A percentile compares a stretch with the other conserved stretches of the same genome.
These are phyloP conservation scores for Populus trichocarpa DNA, from an alignment of 441 rosid genomes.

Conservation along the genomic window DNA sequence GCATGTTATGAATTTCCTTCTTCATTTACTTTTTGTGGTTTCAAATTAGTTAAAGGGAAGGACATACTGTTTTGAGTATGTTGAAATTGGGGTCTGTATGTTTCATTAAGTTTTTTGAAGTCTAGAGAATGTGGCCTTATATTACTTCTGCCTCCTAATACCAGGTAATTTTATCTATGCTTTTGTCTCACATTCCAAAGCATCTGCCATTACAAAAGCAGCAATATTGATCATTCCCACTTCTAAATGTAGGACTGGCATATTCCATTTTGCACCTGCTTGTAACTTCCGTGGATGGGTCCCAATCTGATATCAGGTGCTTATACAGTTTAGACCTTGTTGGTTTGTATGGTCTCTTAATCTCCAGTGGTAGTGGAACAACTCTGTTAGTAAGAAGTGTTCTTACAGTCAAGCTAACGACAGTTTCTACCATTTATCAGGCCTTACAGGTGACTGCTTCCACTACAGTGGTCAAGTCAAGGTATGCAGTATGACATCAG, in stretches of 20 bases:
- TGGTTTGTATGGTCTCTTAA: neutral
- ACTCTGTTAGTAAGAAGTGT: neutral
- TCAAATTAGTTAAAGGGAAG: neutral
- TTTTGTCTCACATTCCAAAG: neutral
- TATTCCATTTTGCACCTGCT: neutral
- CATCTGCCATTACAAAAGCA: neutral
- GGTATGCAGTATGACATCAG: neutral
- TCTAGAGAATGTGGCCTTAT: neutral
- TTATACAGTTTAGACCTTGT: neutral
- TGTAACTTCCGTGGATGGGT: neutral
- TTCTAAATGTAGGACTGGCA: neutral
- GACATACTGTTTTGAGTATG: neutral
- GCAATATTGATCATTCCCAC: neutral
- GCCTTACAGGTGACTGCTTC: neutral
- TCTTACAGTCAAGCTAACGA: neutral
- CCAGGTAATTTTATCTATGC: neutral
- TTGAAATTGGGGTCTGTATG: neutral
- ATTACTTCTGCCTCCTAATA: neutral
- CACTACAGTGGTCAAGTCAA: constrained; percentile 1
- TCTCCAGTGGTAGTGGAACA: neutral
- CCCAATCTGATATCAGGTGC: neutral
- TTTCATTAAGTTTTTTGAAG: neutral
- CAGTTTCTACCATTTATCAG: neutral
- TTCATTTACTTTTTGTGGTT: neutral
- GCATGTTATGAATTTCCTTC: neutral